Base-by-base conservation (phyloP, 495 filamentous ascomycete species). In the Umbilicaria muhlenbergii region DNA sequence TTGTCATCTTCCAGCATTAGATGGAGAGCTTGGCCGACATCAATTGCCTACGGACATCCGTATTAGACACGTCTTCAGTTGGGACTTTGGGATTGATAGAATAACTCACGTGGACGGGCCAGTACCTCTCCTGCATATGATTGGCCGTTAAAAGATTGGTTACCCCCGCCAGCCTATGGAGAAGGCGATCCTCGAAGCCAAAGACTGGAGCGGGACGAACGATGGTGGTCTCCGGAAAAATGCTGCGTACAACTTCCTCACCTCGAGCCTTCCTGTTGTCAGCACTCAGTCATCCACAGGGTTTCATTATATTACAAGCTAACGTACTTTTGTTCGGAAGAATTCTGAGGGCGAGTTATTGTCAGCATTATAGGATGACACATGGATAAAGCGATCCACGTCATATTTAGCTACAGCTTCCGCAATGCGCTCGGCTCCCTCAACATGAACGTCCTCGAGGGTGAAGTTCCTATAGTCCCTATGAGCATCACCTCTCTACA, bases 331-430 rank as follows among this genome's bases (percentile, higher is more conserved):
- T 49, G 88, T 93, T 18, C 80, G 67, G 58, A 79, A 94, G 73
- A 80, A 96, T 55, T 88, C 79, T 28, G 86, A 88, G 2, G 78
- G 65, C 31, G 87, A 94, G 47, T 82, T 68, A 24, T 73, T 72
- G 59, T 85, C 69, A 39, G 86, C 92, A 57, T 91, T 94, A 70
- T 88, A 87, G 33, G 86, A 92, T 33, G 92, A 96, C 53, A 99
- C 81, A 52, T 99, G 91, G 50, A 99, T 83, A 70, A 81, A 99
- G 36, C 91, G 80, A 65, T 99, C 91, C 47, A 95, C 76, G 53
- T 99, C 91, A 63, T 99, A 99, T 64, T 99, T 99, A 50, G 91
- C 92, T 34, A 84, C 85, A 42, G 92, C 92, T 58, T 95, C 86
- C 18, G 76, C 86, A 53, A 99, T 99, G 43, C 92, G 81, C 67